Evolutionary conservation across 2,329 filamentous ascomycete species (phyloP).

Genomic region (Trichoderma sp.): DNA sequence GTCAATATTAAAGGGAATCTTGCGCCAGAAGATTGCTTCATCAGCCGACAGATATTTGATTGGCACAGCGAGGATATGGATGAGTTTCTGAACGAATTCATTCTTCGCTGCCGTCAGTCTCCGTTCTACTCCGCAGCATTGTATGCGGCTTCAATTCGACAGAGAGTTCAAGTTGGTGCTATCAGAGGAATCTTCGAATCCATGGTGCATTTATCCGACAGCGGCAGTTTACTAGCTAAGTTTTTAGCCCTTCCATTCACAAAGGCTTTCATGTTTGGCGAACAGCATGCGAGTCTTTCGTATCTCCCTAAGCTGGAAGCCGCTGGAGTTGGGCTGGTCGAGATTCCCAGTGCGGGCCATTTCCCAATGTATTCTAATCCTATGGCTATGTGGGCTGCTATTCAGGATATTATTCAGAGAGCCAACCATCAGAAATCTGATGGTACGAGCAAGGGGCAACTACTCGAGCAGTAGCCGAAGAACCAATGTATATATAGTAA

Average conservation of each 20-base stretch:
- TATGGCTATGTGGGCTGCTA: not conserved
- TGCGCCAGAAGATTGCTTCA: not conserved
- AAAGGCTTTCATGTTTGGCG: not conserved
- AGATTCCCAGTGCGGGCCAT: not conserved
- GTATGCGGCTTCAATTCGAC: not conserved
- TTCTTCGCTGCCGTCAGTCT: not conserved
- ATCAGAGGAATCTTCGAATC: not conserved
- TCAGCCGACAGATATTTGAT: not conserved
- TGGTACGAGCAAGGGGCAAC: too few relatives aligned
- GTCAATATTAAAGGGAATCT: not conserved
- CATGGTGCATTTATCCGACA: not conserved
- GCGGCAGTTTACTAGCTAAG: not conserved
- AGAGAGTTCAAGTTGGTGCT: not conserved
- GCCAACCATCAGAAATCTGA: too few relatives aligned
- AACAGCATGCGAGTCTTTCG: not conserved
- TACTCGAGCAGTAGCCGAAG: too few relatives aligned
- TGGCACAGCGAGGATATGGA: not conserved
- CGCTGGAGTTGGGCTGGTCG: not conserved
- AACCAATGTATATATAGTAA: too few relatives aligned
- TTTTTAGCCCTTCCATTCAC: not conserved
- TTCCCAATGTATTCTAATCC: not conserved
- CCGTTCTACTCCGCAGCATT: not conserved
- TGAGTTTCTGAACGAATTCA: not conserved
- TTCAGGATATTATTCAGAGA: not conserved
- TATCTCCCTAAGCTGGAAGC: not conserved